Evolutionary conservation across 1,284 basidiomycete species (phyloP).

Genomic region (Vanrija sp.): DNA sequence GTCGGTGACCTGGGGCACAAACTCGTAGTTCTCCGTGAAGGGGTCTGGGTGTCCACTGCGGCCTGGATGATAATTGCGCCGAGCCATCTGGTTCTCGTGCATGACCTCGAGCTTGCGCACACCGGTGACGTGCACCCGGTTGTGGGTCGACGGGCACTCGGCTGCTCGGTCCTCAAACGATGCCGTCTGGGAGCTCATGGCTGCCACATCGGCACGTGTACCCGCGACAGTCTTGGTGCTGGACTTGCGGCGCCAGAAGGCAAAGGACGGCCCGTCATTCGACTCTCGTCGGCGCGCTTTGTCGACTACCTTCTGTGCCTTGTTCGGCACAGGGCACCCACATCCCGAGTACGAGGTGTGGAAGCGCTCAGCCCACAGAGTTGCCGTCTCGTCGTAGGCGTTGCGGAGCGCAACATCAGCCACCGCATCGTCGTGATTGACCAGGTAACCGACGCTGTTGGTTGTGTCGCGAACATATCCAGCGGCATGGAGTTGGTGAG

Average conservation of each 20-base stretch:
- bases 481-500: slow-evolving; percentile 37
- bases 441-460: slow-evolving; percentile 14
- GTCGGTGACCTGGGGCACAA: not conserved
- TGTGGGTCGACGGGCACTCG: slow-evolving; percentile 14
- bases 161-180: slow-evolving; percentile 9
- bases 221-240: not conserved
- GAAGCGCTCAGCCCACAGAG: slow-evolving; percentile 26
- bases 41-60: slow-evolving; percentile 8
- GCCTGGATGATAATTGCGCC: too few species aligned
- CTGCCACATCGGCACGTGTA: not conserved
- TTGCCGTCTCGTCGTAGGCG: slow-evolving; percentile 21
- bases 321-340: slow-evolving; percentile 6
- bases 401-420: slow-evolving; percentile 22
- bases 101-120: not conserved
- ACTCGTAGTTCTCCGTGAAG: slow-evolving; percentile 8
- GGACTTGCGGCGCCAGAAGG: slow-evolving; percentile 6
- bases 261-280: not conserved
- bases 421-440: slow-evolving; percentile 39
- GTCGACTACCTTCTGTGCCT: not conserved
- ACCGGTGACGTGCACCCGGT: slow-evolving; percentile 6
- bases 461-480: slow-evolving; percentile 25
- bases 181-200: not conserved
- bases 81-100: not conserved
- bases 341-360: slow-evolving; percentile 13
- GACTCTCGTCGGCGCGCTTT: not conserved